These are phyloP conservation scores for Bullera alba DNA, from an alignment of 768 basidiomycete genomes.

Conservation along the genomic window DNA sequence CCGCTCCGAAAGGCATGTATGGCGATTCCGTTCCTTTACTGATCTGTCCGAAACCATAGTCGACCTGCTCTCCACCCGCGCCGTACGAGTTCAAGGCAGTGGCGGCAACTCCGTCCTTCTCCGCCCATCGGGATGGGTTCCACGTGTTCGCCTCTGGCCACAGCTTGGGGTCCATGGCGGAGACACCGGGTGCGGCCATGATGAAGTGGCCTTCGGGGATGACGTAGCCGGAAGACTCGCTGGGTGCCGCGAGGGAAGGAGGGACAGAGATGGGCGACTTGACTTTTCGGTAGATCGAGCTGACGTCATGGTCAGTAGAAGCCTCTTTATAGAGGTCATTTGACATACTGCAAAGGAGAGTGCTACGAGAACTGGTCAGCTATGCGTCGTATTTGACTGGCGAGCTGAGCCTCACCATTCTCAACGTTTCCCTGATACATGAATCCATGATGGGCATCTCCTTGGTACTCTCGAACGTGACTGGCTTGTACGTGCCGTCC, in stretches of 20 bases:
- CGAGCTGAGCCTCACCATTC: slow-evolving; percentile 22
- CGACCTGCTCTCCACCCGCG: slow-evolving; percentile 70
- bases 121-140: slow-evolving; percentile 79
- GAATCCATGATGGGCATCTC: slow-evolving; percentile 76
- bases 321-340: background rate
- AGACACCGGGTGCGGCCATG: slow-evolving; percentile 78
- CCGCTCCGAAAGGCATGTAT: slow-evolving; percentile 97
- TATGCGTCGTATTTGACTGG: background rate
- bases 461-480: slow-evolving; percentile 81
- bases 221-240: slow-evolving; percentile 61
- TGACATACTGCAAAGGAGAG: slow-evolving; percentile 82
- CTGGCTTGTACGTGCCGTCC: slow-evolving; percentile 68
- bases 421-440: slow-evolving; percentile 72
- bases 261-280: slow-evolving; percentile 78
- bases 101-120: slow-evolving; percentile 72
- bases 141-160: slow-evolving; percentile 70
- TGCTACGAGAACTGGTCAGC: slow-evolving; percentile 48
- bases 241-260: slow-evolving; percentile 65
- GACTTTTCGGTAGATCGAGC: slow-evolving; percentile 63
- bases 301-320: slow-evolving; percentile 7
- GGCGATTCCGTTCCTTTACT: slow-evolving; percentile 94
- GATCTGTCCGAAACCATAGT: slow-evolving; percentile 91
- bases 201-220: slow-evolving; percentile 86
- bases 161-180: slow-evolving; percentile 73
- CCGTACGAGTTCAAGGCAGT: slow-evolving; percentile 67